phyloP scores from a whole-genome alignment of 75 land plant genomes.

The Larix kaempferi region DNA sequence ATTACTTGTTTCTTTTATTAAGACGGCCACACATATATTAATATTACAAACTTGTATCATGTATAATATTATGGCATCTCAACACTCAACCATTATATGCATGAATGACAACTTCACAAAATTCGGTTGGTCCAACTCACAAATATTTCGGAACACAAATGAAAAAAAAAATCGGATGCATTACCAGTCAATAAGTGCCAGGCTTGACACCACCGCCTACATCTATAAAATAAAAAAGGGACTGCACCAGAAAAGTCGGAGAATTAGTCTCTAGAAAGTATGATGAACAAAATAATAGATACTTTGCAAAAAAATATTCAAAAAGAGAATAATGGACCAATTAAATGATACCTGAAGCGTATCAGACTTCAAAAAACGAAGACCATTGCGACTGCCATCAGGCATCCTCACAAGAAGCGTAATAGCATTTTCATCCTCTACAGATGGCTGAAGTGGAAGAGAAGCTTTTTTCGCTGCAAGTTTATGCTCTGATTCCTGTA shows the following conservation, averaged over 20 bases:
- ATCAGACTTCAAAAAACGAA: constrained; percentile 81
- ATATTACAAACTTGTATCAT: background rate
- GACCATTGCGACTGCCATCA: constrained; percentile 74
- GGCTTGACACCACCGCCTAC: constrained; percentile 63
- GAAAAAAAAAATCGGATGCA: background rate
- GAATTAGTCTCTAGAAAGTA: background rate
- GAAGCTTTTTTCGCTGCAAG: constrained; percentile 75
- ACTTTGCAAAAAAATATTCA: background rate
- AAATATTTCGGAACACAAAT: constrained; percentile 1
- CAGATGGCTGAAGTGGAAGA: constrained; percentile 71
- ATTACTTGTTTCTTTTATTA: background rate
- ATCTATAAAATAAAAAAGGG: constrained; percentile 78
- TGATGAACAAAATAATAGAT: background rate
- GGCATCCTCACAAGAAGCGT: constrained; percentile 88
- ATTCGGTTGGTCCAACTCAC: background rate
- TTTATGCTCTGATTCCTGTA: constrained; percentile 69
- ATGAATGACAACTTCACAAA: background rate
- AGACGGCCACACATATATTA: background rate
- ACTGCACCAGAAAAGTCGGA: constrained; percentile 44
- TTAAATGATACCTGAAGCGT: constrained; percentile 61
- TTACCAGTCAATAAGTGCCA: constrained; percentile 87
- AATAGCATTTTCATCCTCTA: constrained; percentile 77
- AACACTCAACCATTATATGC: constrained; percentile 1
- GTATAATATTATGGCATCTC: background rate
- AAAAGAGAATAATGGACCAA: background rate